Evolutionary conservation across 345 rosid species (phyloP).

Genomic region (Linum usitatissimum): DNA sequence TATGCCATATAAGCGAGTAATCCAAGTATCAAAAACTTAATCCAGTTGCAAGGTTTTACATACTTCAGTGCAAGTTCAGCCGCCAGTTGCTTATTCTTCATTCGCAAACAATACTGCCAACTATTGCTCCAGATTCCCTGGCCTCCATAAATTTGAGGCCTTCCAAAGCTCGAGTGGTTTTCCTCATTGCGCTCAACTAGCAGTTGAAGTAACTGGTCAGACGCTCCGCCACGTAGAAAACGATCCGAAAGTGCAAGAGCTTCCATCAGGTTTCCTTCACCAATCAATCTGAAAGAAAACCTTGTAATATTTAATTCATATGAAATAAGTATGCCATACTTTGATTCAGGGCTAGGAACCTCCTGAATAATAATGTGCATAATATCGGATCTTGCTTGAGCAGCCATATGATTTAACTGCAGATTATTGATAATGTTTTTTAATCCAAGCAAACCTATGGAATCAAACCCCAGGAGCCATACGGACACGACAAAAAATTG

Average conservation of each 20-base stretch:
- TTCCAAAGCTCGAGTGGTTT: slow-evolving; percentile 38
- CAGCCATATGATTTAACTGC: not conserved
- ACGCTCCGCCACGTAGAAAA: slow-evolving; percentile 78
- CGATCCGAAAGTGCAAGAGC: slow-evolving; percentile 98
- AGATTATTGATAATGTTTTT: not conserved
- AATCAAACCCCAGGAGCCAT: too few relatives aligned
- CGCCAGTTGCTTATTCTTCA: slow-evolving; percentile 85
- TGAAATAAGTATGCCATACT: not conserved
- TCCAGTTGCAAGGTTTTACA: slow-evolving; percentile 18
- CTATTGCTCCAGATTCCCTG: slow-evolving; percentile 61
- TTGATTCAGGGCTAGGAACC: not conserved
- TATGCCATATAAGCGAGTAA: not conserved
- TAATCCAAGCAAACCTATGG: not conserved
- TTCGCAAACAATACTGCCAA: slow-evolving; percentile 95
- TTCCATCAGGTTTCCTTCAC: slow-evolving; percentile 84
- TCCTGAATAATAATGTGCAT: not conserved
- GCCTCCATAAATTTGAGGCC: slow-evolving; percentile 45
- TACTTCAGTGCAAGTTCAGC: slow-evolving; percentile 86
- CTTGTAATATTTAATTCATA: too few relatives aligned
- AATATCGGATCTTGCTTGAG: not conserved
- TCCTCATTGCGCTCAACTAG: slow-evolving; percentile 70
- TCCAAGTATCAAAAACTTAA: not conserved
- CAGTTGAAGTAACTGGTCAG: slow-evolving; percentile 76
- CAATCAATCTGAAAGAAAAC: slow-evolving; percentile 47
- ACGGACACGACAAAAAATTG: not conserved